phyloP scores from a whole-genome alignment of 495 filamentous ascomycete species.

The Penicillium atrosanguineum region DNA sequence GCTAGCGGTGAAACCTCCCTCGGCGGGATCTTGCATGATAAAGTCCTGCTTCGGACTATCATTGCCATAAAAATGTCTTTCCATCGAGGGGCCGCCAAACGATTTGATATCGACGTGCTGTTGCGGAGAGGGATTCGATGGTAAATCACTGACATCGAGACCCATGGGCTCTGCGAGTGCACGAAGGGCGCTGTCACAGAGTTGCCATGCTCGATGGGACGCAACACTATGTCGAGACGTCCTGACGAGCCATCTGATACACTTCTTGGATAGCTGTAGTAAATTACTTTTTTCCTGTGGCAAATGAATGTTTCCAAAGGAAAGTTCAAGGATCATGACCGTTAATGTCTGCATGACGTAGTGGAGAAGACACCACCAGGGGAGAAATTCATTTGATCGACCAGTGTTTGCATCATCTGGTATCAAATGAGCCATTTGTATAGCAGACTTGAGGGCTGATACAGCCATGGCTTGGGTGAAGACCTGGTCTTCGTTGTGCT shows the following conservation, averaged over 20 bases:
- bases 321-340: slow-evolving; percentile 60
- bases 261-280: slow-evolving; percentile 51
- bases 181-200: slow-evolving; percentile 25
- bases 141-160: background rate
- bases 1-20: background rate
- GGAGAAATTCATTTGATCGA: slow-evolving; percentile 45
- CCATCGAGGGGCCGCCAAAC: background rate
- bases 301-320: slow-evolving; percentile 53
- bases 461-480: slow-evolving; percentile 54
- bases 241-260: slow-evolving; percentile 52
- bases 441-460: slow-evolving; percentile 52
- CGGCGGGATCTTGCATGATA: background rate
- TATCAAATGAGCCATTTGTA: slow-evolving; percentile 48
- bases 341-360: slow-evolving; percentile 61
- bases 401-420: slow-evolving; percentile 33
- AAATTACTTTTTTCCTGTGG: slow-evolving; percentile 47
- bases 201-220: slow-evolving; percentile 53
- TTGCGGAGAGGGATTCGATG: background rate
- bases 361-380: slow-evolving; percentile 65
- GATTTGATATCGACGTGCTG: background rate
- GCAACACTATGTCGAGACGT: slow-evolving; percentile 52
- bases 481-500: slow-evolving; percentile 13
- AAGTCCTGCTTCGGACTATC: background rate
- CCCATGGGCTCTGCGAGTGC: slow-evolving; percentile 17
- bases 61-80: background rate